Evolutionary conservation across 495 filamentous ascomycete species (phyloP).

Genomic region (Cercophora newfieldiana): DNA sequence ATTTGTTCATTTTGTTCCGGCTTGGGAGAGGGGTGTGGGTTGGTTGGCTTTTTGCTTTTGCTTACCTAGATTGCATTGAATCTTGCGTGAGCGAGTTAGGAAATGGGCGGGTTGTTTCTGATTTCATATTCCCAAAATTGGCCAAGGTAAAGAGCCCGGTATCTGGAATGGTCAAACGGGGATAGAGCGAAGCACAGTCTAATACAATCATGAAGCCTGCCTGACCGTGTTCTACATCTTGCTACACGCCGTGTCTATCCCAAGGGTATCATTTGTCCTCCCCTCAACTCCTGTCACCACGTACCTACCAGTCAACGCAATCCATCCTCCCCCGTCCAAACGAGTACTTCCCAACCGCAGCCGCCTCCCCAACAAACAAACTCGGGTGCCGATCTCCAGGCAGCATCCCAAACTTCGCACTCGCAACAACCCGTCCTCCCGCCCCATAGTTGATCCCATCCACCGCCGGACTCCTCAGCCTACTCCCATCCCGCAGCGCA

Average conservation of each 20-base stretch:
- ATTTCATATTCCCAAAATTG: too few relatives aligned
- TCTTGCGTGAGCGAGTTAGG: too few relatives aligned
- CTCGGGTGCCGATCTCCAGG: conserved; percentile 31
- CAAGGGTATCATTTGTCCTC: too few relatives aligned
- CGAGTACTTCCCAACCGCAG: conserved; percentile 31
- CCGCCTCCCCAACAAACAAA: conserved; percentile 30
- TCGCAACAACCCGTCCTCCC: conserved; percentile 22
- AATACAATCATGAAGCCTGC: too few relatives aligned
- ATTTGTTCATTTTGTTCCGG: not conserved
- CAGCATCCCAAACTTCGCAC: conserved; percentile 37
- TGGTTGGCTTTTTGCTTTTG: not conserved
- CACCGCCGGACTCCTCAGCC: conserved; percentile 26
- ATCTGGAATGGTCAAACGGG: too few relatives aligned
- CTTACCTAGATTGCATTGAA: not conserved
- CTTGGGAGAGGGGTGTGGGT: not conserved
- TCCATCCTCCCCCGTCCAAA: conserved; percentile 21
- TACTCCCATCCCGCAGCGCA: conserved; percentile 37
- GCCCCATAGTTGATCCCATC: conserved; percentile 9
- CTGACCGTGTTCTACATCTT: too few relatives aligned
- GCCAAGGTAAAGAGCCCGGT: too few relatives aligned
- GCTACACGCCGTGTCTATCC: too few relatives aligned
- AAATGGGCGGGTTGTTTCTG: too few relatives aligned
- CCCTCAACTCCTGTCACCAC: too few relatives aligned
- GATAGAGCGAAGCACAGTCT: too few relatives aligned
- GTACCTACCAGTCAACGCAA: not conserved